Base-by-base conservation (phyloP, 768 basidiomycete species). In the Tulasnella sp. region DNA sequence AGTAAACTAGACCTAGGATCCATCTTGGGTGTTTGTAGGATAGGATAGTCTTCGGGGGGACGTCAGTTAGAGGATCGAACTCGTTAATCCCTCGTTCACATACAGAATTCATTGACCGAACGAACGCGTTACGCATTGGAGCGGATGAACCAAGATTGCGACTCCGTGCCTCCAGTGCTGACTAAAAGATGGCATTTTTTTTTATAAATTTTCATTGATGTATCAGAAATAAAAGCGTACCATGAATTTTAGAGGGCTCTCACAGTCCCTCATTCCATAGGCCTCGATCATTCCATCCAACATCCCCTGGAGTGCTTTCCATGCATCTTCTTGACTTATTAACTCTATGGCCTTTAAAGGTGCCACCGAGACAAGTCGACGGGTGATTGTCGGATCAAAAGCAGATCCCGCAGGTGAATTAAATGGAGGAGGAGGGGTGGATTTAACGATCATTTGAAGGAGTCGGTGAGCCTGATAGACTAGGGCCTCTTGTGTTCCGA, bases 331-430 rank as follows among this genome's bases (percentile, higher is more conserved):
- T 2, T 53, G 37, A 0, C 25, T 25, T 9, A 56, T 57, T 4
- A 63, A 50, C 1, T 52, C 27, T 9, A 61, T 46, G 2, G 55
- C 42, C 8, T 57, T 57, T 5, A 67, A 57, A 5, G 67, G 67
- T 51, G 64, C 63, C 28, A 58, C 59, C 20, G 61, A 60, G 0
- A 62, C 58, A 3, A 68, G 55, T 42, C 54, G 56, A 0, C 59
- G 46, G 22, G 56, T 48, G 22, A 61, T 54, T 4, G 44, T 25
- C 0, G 58, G 47, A 51, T 66, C 66, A 39, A 64, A 62, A 5
- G 58, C 57, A 6, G 31, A 24, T 8, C 29, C 39, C 2, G 57
- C 59, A 7, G 56, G 39, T 7, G 57, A 58, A 19, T 25, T 25
- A 0, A 37, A 16, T 5, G 52, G 52, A 4, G 53, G 39, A 15